Evolutionary conservation across 768 basidiomycete species (phyloP).

Genomic region (Pulveroboletus ravenelii): DNA sequence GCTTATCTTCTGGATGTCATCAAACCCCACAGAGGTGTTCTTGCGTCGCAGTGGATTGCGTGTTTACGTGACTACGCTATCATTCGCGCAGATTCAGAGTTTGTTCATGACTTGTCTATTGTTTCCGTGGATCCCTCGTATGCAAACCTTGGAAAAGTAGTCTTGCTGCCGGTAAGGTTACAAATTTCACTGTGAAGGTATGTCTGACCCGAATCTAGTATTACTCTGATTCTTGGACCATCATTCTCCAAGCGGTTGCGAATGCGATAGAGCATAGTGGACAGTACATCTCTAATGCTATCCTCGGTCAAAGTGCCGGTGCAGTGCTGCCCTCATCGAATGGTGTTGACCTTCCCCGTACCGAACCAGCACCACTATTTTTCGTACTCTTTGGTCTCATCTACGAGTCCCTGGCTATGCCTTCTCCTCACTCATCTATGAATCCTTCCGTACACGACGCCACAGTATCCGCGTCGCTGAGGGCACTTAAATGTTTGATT

Average conservation of each 20-base stretch:
- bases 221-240: slow-evolving; percentile 76
- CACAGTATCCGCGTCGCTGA: slow-evolving; percentile 58
- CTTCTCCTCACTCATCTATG: slow-evolving; percentile 55
- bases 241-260: slow-evolving; percentile 82
- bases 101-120: slow-evolving; percentile 68
- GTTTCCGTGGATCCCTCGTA: slow-evolving; percentile 78
- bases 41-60: slow-evolving; percentile 85
- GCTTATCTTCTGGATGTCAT: slow-evolving; percentile 76
- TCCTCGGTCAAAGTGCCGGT: slow-evolving; percentile 58
- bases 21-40: slow-evolving; percentile 66
- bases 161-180: slow-evolving; percentile 76
- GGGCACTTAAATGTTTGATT: slow-evolving; percentile 77
- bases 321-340: slow-evolving; percentile 17
- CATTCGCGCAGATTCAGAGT: slow-evolving; percentile 84
- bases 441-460: slow-evolving; percentile 38
- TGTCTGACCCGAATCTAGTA: slow-evolving; percentile 49
- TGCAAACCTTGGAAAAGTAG: slow-evolving; percentile 85
- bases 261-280: slow-evolving; percentile 70
- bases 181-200: background rate
- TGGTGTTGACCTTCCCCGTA: slow-evolving; percentile 24
- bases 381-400: slow-evolving; percentile 91
- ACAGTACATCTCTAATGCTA: slow-evolving; percentile 65
- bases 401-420: slow-evolving; percentile 75
- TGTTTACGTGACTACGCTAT: slow-evolving; percentile 89
- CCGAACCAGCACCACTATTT: slow-evolving; percentile 77